Evolutionary conservation across 2,329 filamentous ascomycete genomes (phyloP), one percentile per base, ranked within the genome.

Genomic region (Neonectria coccinea): DNA sequence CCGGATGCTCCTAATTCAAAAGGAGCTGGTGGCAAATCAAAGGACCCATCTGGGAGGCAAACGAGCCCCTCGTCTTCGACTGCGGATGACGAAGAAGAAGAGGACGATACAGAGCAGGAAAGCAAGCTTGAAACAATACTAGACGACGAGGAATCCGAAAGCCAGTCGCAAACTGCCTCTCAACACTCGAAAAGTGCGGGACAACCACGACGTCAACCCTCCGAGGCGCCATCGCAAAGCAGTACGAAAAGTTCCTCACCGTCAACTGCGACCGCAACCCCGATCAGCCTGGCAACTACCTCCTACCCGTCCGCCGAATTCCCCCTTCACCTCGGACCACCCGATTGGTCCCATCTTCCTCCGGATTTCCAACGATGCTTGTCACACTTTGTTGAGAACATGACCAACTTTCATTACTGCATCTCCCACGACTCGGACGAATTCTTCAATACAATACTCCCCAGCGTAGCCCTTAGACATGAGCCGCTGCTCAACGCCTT

Each of bases 401-500:
- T 98, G 64, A 93, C 89, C 1, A 85, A 91, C 75, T 90, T 92
- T 69, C 94, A 97, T 78, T 98, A 97, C 76, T 91, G 91, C 56
- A 82, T 97, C 70, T 89, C 91, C 66, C 85, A 86, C 69, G 90
- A 95, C 73, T 83, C 86, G 11, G 86, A 89, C 50, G 84, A 90
- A 66, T 97, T 97, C 76, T 88, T 97, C 67, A 88, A 88, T 53
- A 86, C 84, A 10, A 89, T 88, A 7, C 85, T 97, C 47, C 84
- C 94, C 20, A 88, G 88, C 44, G 83, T 92, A 58, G 94, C 95
- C 0, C 77, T 94, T 53, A 86, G 87, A 10, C 77, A 94, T 75
- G 92, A 97, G 66, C 89, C 94, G 7, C 82, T 98, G 11, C 85
- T 97, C 5, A 94, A 97, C 76, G 94, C 94, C 1, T 81, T 97